A percentile compares a stretch with the other conserved stretches of the same genome.
Conservation (phyloP, 805 yeast species). For the Yamadazyma ubonensis region DNA sequence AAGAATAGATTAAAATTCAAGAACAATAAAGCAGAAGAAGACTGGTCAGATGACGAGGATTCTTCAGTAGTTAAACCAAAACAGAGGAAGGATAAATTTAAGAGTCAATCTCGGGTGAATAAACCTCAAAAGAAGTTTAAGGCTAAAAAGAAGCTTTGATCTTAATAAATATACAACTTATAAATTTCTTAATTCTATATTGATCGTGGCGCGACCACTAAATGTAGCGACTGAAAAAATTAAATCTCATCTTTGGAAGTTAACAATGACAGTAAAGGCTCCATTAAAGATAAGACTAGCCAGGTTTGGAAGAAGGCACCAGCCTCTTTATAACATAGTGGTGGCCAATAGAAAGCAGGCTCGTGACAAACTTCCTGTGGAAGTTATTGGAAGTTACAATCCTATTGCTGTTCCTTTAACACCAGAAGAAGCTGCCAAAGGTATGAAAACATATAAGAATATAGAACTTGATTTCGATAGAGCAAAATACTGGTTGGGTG, state of each 20-base stretch:
- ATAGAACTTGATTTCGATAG: conserved; percentile 82
- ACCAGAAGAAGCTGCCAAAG: conserved; percentile 56
- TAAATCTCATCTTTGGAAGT: conserved; percentile 5
- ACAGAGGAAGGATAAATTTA: conserved; percentile 18
- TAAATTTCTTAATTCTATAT: no score
- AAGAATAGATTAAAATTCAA: conserved; percentile 86
- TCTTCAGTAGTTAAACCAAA: conserved; percentile 23
- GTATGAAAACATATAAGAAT: conserved; percentile 68
- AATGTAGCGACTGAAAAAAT: conserved; percentile 7
- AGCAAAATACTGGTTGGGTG: conserved; percentile 95
- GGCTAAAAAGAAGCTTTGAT: conserved; percentile 59
- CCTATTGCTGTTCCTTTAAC: conserved; percentile 75
- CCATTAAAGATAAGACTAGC: conserved; percentile 86
- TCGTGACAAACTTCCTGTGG: conserved; percentile 86
- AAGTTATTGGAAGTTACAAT: conserved; percentile 91
- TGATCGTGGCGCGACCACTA: no score
- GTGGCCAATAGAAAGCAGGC: conserved; percentile 76
- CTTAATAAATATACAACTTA: not conserved
- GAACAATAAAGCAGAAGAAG: conserved; percentile 47
- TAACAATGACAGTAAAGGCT: conserved; percentile 12
- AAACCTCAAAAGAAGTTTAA: conserved; percentile 51
- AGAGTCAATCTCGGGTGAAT: conserved; percentile 33
- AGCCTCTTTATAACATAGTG: conserved; percentile 89
- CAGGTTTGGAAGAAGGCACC: conserved; percentile 84
- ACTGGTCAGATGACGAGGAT: conserved; percentile 47